Base-by-base conservation (phyloP, 2,329 filamentous ascomycete genomes). In the Fusarium sp. region DNA sequence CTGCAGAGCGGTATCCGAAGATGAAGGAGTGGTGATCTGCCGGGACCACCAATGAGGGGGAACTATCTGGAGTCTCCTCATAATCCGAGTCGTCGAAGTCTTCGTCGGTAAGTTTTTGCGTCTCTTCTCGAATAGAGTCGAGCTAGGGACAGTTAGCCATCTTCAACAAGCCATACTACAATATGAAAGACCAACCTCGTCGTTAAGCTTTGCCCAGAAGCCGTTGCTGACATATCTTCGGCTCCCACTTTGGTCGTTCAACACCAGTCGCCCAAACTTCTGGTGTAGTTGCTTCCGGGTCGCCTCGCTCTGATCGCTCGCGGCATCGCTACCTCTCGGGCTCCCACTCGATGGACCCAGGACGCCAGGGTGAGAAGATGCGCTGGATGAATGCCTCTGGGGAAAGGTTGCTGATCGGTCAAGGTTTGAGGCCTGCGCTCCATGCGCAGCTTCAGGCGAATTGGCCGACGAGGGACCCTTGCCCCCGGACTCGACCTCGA, bases 131-230 rank as follows among this genome's bases (percentile, higher is more conserved):
- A 40, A 90, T 83, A 6, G 81, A 79, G 63, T 83, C 80, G 58
- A 84, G 79, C 82, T 84, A 65, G 36, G 2, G 27, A 25, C 40
- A 54, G 58, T 78, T 20, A 74, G 72, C 62, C 29, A 71, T 18
- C 20, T 14, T 22, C 18, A 25, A 45, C 4, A 40, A 11, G 6
- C 18, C 8, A 10, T 22, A 40, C 9, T 40, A 60, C 4, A 2
- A 18, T 40, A 8, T 35, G 22, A 40, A 33, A 58, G 57, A 75
- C 84, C 64, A 82, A 92, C 91, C 86, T 95, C 93, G 63, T 94
- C 93, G 69, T 91, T 93, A 61, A 95, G 86, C 71, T 90, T 93
- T 22, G 92, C 90, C 92, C 92, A 95, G 78, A 95, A 94, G 8
- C 90, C 92, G 80, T 91, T 94, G 83, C 92, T 94, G 74, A 95